These are phyloP conservation scores for Lathyrus oleraceus DNA, from an alignment of 306 rosid species.

Conservation along the genomic window DNA sequence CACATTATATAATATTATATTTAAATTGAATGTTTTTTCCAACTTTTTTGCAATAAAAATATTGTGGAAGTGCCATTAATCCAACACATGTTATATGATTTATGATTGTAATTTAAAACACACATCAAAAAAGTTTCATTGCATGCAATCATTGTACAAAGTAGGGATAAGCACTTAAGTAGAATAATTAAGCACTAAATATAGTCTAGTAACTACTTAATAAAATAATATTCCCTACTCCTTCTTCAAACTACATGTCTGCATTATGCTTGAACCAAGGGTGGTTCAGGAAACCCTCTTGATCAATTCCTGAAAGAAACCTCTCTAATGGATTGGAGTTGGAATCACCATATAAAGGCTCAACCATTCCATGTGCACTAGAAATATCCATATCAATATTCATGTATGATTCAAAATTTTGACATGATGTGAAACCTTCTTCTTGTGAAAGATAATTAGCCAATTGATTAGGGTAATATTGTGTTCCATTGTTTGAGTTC, in stretches of 20 bases:
- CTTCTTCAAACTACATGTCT: neutral
- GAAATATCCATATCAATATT: slow-evolving; percentile 43
- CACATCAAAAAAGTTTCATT: slow-evolving; percentile 32
- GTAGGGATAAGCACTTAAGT: slow-evolving; percentile 36
- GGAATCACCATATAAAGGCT: slow-evolving; percentile 43
- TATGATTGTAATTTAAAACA: slow-evolving; percentile 13
- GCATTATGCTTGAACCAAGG: slow-evolving; percentile 55
- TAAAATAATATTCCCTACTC: slow-evolving; percentile 6
- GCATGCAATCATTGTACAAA: slow-evolving; percentile 37
- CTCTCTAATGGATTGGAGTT: slow-evolving; percentile 46
- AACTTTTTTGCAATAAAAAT: neutral
- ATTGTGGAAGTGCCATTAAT: slow-evolving; percentile 8
- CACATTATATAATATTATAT: neutral
- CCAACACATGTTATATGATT: neutral
- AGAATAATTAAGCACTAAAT: slow-evolving; percentile 2
- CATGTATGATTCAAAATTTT: slow-evolving; percentile 42
- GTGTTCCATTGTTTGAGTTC: slow-evolving; percentile 38
- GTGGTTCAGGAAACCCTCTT: slow-evolving; percentile 47
- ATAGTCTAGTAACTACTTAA: slow-evolving; percentile 17
- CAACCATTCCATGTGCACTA: slow-evolving; percentile 43
- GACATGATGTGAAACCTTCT: too few relatives aligned
- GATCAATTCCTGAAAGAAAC: slow-evolving; percentile 58
- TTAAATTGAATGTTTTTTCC: neutral
- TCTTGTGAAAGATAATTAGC: slow-evolving; percentile 11
- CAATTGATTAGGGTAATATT: slow-evolving; percentile 45